Evolutionary conservation across 129 eudicot species (phyloP).

Genomic region (Apium graveolens): DNA sequence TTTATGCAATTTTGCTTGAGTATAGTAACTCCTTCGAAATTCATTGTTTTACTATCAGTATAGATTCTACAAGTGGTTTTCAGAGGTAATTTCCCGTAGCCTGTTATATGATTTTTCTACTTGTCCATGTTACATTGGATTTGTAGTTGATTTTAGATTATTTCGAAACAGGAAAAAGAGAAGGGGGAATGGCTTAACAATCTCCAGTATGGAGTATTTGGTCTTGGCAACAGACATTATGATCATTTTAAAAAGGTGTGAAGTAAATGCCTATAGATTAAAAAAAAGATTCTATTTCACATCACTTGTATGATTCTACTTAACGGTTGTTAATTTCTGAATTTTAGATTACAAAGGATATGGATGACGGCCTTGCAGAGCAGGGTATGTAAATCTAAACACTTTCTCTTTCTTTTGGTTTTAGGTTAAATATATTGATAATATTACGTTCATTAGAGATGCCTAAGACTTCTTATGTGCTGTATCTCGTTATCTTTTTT

Average conservation of each 20-base stretch:
- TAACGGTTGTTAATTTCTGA: background rate
- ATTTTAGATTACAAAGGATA: constrained; percentile 63
- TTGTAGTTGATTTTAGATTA: constrained; percentile 8
- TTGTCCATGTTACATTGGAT: too few relatives aligned
- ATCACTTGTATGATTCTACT: background rate
- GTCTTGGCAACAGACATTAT: too few relatives aligned
- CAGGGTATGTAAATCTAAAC: too few relatives aligned
- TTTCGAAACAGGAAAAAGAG: constrained; percentile 41
- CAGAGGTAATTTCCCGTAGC: constrained; percentile 49
- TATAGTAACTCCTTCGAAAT: background rate
- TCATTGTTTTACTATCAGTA: constrained; percentile 18
- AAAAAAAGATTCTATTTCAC: too few relatives aligned
- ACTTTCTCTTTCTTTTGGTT: too few relatives aligned
- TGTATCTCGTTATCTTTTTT: constrained; percentile 1
- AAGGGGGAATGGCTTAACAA: constrained; percentile 66
- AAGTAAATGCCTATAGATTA: too few relatives aligned
- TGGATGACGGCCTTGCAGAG: constrained; percentile 63
- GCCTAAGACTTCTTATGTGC: background rate
- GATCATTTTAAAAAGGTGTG: too few relatives aligned
- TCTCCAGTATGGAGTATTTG: too few relatives aligned
- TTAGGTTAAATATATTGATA: too few relatives aligned
- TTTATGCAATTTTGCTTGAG: background rate
- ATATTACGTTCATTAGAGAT: background rate
- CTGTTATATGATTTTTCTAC: too few relatives aligned
- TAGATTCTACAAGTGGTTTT: constrained; percentile 90